Percentiles rank a stretch among this genome's conserved stretches.
phyloP scores from a whole-genome alignment of 2,329 filamentous ascomycete genomes.

The Aspergillus pseudotamarii region DNA sequence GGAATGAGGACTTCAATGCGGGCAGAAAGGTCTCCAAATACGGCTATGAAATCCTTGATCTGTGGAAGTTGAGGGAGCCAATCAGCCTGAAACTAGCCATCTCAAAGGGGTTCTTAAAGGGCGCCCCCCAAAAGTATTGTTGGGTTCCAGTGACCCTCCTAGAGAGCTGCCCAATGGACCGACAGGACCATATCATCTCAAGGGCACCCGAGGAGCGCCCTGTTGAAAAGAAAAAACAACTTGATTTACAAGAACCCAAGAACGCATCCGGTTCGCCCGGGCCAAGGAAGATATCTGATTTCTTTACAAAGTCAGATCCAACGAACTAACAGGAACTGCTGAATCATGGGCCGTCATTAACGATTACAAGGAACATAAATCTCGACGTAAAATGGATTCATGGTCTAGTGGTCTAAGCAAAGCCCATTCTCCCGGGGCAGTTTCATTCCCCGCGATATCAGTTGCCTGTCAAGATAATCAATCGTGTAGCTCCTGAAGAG shows the following conservation, averaged over 20 bases:
- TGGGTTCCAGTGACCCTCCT: background rate
- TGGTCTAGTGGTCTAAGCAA: background rate
- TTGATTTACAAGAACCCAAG: background rate
- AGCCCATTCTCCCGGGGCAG: background rate
- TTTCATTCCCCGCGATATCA: slow-evolving; percentile 27
- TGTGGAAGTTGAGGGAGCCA: slow-evolving; percentile 65
- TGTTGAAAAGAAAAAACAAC: background rate
- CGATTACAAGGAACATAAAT: background rate
- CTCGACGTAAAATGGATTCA: background rate
- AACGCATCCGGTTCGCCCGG: background rate
- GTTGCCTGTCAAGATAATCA: slow-evolving; percentile 8
- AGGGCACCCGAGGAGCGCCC: background rate
- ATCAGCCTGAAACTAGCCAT: background rate
- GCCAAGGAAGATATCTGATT: background rate
- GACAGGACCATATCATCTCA: background rate
- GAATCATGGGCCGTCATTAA: background rate
- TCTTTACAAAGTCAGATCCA: background rate
- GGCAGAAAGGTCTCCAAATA: slow-evolving; percentile 44
- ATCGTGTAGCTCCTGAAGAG: slow-evolving; percentile 8
- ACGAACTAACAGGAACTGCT: background rate
- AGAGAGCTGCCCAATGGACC: background rate
- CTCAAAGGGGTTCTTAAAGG: background rate
- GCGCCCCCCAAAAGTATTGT: background rate
- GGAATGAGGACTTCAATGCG: slow-evolving; percentile 57
- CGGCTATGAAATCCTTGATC: slow-evolving; percentile 58